Evolutionary conservation across 2,329 filamentous ascomycete genomes (phyloP).

Genomic region (Domatiomyces globalis): DNA sequence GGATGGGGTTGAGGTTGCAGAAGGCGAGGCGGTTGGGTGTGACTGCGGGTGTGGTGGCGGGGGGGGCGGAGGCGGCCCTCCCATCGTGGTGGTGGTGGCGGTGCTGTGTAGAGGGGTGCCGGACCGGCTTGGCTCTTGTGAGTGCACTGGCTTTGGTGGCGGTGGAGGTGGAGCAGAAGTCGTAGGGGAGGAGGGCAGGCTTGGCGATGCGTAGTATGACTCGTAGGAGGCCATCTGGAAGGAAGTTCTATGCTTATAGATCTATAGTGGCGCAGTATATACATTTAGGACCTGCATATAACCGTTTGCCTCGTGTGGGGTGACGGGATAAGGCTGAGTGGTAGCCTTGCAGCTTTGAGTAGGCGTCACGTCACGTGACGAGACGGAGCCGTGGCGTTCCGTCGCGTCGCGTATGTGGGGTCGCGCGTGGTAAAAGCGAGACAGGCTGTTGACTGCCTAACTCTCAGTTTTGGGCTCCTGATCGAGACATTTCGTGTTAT

Average conservation of each 20-base stretch:
- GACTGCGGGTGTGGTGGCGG: slow-evolving; percentile 23
- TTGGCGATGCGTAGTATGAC: not conserved
- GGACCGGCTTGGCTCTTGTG: slow-evolving; percentile 53
- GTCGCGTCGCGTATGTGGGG: not conserved
- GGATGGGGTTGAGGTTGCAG: not conserved
- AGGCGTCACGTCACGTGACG: not conserved
- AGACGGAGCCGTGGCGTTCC: not conserved
- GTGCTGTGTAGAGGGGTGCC: slow-evolving; percentile 42
- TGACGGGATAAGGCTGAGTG: too few species aligned
- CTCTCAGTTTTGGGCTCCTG: too few species aligned
- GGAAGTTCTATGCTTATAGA: too few species aligned
- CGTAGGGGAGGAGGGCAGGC: not conserved
- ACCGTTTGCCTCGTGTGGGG: too few species aligned
- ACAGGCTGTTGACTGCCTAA: not conserved
- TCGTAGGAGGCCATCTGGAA: not conserved
- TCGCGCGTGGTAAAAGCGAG: too few species aligned
- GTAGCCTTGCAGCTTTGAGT: too few species aligned
- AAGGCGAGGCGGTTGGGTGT: not conserved
- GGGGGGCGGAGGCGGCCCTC: slow-evolving; percentile 30
- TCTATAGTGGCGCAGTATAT: too few species aligned
- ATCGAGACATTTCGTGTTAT: not conserved
- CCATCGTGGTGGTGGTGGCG: not conserved
- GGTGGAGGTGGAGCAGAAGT: slow-evolving; percentile 32
- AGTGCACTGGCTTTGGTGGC: slow-evolving; percentile 57
- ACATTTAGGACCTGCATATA: too few species aligned